Conservation (phyloP, 176 grass and related monocot species). For the Poa pratensis region DNA sequence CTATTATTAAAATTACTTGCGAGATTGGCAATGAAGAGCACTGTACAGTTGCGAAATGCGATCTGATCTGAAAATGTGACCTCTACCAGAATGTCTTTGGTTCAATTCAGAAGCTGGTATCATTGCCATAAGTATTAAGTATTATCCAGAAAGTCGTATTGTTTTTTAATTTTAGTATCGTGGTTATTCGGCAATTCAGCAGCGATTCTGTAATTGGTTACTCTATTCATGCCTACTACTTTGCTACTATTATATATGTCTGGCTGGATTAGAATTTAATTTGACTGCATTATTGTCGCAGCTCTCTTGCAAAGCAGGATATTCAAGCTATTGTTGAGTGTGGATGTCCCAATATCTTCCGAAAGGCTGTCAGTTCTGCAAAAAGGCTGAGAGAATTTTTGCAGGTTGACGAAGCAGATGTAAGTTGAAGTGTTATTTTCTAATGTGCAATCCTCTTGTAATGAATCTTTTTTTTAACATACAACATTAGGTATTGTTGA, state of each 20-base stretch:
- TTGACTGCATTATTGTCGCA: slow-evolving; percentile 40
- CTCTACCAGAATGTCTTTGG: background rate
- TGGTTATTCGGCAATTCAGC: background rate
- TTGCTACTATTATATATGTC: slow-evolving; percentile 24
- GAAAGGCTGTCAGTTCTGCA: slow-evolving; percentile 80
- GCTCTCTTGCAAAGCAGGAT: slow-evolving; percentile 73
- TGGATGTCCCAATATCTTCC: slow-evolving; percentile 77
- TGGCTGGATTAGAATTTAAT: slow-evolving; percentile 40
- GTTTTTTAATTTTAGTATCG: background rate
- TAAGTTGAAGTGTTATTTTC: slow-evolving; percentile 54
- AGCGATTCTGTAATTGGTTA: background rate
- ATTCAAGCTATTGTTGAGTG: slow-evolving; percentile 65
- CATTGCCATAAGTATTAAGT: background rate
- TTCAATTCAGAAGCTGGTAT: background rate
- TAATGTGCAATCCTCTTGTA: background rate
- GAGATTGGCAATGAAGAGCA: background rate
- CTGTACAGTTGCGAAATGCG: no score
- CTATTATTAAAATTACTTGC: background rate
- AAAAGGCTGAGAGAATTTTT: slow-evolving; percentile 85
- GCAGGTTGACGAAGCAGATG: slow-evolving; percentile 75
- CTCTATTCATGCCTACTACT: slow-evolving; percentile 12
- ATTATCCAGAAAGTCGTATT: background rate
- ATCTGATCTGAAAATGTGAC: background rate
- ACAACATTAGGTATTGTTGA: no score
- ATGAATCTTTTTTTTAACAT: slow-evolving; percentile 14